Evolutionary conservation across 2,329 filamentous ascomycete genomes (phyloP).

Genomic region (Sphaerulina musiva): DNA sequence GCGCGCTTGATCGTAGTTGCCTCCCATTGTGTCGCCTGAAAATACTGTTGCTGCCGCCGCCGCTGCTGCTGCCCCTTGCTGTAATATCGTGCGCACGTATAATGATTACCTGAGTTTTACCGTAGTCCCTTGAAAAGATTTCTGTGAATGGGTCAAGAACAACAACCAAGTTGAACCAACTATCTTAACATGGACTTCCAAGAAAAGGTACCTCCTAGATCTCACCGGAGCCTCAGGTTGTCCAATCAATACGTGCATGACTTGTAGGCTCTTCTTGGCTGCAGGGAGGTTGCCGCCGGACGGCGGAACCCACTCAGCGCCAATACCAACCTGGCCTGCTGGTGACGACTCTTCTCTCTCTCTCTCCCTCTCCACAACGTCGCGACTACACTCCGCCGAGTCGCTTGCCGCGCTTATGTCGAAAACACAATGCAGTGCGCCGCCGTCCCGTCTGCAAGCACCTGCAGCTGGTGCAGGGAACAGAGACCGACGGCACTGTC

Average conservation of each 20-base stretch:
- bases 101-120: not conserved
- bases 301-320: not conserved
- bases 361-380: not conserved
- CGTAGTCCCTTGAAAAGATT: not conserved
- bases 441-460: not conserved
- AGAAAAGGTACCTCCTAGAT: too few relatives aligned
- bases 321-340: not conserved
- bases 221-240: not conserved
- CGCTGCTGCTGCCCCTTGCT: not conserved
- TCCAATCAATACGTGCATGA: not conserved
- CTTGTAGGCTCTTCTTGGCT: not conserved
- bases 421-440: not conserved
- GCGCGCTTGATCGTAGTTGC: slow-evolving; percentile 42
- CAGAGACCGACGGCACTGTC: not conserved
- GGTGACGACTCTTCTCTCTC: not conserved
- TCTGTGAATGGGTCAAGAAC: too few relatives aligned
- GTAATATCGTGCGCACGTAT: not conserved
- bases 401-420: not conserved
- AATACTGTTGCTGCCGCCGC: not conserved
- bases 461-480: not conserved
- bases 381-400: not conserved
- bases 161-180: not conserved
- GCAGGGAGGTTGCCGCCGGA: not conserved
- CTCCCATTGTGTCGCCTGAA: slow-evolving; percentile 9
- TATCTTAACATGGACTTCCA: not conserved